These are phyloP conservation scores for Amaranthus palmeri DNA, from an alignment of 148 eudicot genomes.

Conservation along the genomic window DNA sequence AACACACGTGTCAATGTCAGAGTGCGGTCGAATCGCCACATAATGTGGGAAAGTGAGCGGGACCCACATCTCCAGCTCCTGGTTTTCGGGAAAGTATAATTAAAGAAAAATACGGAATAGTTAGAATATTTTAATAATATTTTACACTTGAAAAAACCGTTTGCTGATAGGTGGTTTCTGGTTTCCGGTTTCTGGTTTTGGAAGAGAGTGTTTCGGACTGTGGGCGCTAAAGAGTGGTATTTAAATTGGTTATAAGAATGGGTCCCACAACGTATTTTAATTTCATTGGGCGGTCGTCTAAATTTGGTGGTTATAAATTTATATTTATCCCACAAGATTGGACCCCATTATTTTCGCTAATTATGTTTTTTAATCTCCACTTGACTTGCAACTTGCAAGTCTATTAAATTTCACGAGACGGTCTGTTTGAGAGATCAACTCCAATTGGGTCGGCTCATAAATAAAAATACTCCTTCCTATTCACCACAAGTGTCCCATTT, in stretches of 20 bases:
- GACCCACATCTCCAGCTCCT: conserved; percentile 22
- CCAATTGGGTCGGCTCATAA: too few relatives aligned
- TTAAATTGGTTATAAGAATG: not conserved
- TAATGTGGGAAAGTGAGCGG: not conserved
- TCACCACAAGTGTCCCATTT: not conserved
- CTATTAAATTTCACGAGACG: too few relatives aligned
- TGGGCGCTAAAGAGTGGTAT: conserved; percentile 24
- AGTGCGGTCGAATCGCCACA: conserved; percentile 33
- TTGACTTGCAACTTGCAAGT: not conserved
- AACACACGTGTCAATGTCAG: conserved; percentile 19
- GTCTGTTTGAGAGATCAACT: too few relatives aligned
- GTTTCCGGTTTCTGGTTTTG: conserved; percentile 26
- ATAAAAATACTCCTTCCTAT: too few relatives aligned
- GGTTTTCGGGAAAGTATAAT: conserved; percentile 22
- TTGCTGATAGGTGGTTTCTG: conserved; percentile 11
- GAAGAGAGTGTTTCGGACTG: conserved; percentile 13
- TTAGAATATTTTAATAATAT: not conserved
- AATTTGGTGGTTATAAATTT: conserved; percentile 15
- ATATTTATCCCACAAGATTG: conserved; percentile 40
- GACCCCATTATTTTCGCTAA: conserved; percentile 10
- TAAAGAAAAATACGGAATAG: not conserved
- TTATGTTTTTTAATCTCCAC: conserved; percentile 2
- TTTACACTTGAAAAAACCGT: conserved; percentile 19
- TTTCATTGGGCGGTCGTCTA: conserved; percentile 18
- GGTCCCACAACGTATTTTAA: not conserved